Evolutionary conservation across 331 rosid species (phyloP), one percentile per base, ranked within the genome.

Genomic region (Quercus phellos): DNA sequence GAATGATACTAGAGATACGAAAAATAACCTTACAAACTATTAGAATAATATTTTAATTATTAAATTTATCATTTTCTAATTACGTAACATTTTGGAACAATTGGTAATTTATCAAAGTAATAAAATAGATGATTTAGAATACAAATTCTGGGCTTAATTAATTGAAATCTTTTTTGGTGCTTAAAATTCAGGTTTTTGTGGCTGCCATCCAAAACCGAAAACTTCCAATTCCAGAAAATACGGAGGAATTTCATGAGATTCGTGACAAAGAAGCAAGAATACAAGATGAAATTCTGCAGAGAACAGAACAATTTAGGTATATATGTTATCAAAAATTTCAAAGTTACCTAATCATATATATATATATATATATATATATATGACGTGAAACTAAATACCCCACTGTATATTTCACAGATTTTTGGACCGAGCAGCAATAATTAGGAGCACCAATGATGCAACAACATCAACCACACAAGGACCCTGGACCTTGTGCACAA

Each of bases 221-320:
- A 55, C 88, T 90, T 66, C 79, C 51, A 13, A 77, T 90, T 78
- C 92, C 97, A 30, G 80, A 85, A 60, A 86, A 76, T 54, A 77
- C 68, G 51, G 89, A 74, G 19, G 85, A 88, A 56, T 78, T 93
- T 12, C 88, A 90, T 38, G 98, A 93, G 84, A 82, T 87, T 79
- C 83, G 76, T 38, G 86, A 77, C 61, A 84, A 85, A 59, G 90
- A 83, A 71, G 76, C 73, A 16, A 73, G 38, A n/a, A 85, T 61
- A 58, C 35, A 19, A 7, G 8, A 72, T 55, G 97, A 93, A 87
- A 80, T 87, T 70, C 86, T 93, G 63, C 78, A 81, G 55, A 88
- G 89, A 81, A 90, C 98, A 21, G 73, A 86, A 8, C 98, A 91
- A 82, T 93, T 91, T 90, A 90, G 92, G 98, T 93, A 55, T 0